Evolutionary conservation across 2,329 filamentous ascomycete genomes (phyloP).

Genomic region (Xylaria sp.): DNA sequence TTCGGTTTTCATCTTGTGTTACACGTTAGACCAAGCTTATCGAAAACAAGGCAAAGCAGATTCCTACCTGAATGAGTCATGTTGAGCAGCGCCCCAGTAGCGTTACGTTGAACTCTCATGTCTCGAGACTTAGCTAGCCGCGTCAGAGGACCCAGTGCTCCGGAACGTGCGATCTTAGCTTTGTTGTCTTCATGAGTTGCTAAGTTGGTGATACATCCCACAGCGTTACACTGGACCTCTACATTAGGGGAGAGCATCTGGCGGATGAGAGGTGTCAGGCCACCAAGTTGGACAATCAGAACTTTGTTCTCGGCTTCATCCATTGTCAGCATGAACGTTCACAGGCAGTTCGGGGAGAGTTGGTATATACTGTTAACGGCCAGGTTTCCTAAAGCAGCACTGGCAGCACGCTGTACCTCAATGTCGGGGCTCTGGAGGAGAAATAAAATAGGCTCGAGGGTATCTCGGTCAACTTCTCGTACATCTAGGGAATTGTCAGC

Average conservation of each 20-base stretch:
- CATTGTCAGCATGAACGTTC: constrained; percentile 33
- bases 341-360: neutral
- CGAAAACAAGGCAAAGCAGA: neutral
- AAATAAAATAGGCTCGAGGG: constrained; percentile 94
- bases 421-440: constrained; percentile 95
- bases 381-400: constrained; percentile 93
- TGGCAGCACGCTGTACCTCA: constrained; percentile 95
- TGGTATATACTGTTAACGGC: constrained; percentile 89
- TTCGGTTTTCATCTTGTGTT: constrained; percentile 87
- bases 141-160: constrained; percentile 89
- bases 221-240: constrained; percentile 98
- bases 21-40: constrained; percentile 28
- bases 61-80: constrained; percentile 98
- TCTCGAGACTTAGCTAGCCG: constrained; percentile 95
- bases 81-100: constrained; percentile 93
- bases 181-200: constrained; percentile 99
- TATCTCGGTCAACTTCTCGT: constrained; percentile 92
- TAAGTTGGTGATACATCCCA: constrained; percentile 97
- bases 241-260: constrained; percentile 99
- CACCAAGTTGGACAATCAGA: constrained; percentile 90
- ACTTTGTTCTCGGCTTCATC: constrained; percentile 93
- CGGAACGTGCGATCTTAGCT: constrained; percentile 95
- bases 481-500: constrained; percentile 73
- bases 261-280: constrained; percentile 88
- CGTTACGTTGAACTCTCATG: constrained; percentile 98